phyloP scores from a whole-genome alignment of 495 filamentous ascomycete species.

The Astrocystis sublimbata region DNA sequence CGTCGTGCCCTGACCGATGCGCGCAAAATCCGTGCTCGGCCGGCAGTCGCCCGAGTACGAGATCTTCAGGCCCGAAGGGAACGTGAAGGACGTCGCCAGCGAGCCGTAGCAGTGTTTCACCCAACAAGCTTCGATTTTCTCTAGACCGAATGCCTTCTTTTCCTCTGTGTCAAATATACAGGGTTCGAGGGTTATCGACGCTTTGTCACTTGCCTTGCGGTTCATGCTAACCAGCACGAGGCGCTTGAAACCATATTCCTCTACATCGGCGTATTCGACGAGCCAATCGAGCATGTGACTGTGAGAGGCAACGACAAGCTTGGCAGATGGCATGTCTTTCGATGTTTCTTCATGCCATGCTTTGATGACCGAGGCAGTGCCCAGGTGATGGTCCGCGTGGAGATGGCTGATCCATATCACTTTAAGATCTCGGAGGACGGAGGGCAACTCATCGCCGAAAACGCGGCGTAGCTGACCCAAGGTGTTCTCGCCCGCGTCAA shows the following conservation, averaged over 20 bases:
- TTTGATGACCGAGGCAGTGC: slow-evolving; percentile 72
- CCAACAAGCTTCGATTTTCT: slow-evolving; percentile 55
- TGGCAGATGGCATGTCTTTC: slow-evolving; percentile 21
- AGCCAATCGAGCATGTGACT: slow-evolving; percentile 69
- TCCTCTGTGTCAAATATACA: slow-evolving; percentile 23
- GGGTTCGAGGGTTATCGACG: slow-evolving; percentile 9
- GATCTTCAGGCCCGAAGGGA: slow-evolving; percentile 77
- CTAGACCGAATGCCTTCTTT: slow-evolving; percentile 39
- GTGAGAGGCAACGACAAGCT: slow-evolving; percentile 57
- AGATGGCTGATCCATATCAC: slow-evolving; percentile 92
- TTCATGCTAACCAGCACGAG: slow-evolving; percentile 32
- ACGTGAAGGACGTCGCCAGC: slow-evolving; percentile 73
- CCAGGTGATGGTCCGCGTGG: slow-evolving; percentile 96
- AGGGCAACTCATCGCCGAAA: slow-evolving; percentile 63
- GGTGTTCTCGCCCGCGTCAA: slow-evolving; percentile 93
- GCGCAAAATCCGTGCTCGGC: slow-evolving; percentile 66
- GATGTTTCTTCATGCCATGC: slow-evolving; percentile 66
- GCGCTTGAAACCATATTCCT: slow-evolving; percentile 69
- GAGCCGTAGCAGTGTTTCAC: slow-evolving; percentile 82
- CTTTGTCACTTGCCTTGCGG: not conserved
- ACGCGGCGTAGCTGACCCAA: slow-evolving; percentile 84
- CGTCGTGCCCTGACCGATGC: slow-evolving; percentile 71
- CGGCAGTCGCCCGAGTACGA: slow-evolving; percentile 93
- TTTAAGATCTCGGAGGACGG: slow-evolving; percentile 74
- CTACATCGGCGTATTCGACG: slow-evolving; percentile 72